Evolutionary conservation across 2,329 filamentous ascomycete species (phyloP).

Genomic region (Hypoxylon sp.): DNA sequence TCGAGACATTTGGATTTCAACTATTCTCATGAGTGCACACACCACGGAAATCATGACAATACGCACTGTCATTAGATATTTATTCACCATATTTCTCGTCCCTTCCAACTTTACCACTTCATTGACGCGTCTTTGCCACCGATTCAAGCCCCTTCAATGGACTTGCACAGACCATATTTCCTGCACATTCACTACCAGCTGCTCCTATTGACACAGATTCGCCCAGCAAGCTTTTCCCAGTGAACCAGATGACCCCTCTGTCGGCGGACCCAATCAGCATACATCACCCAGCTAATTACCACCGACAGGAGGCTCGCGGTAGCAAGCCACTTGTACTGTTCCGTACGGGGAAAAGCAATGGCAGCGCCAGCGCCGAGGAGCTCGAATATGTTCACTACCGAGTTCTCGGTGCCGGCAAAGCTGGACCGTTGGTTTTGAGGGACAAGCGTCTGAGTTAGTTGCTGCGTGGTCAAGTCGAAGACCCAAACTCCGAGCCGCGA

Average conservation of each 20-base stretch:
- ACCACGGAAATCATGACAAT: no score
- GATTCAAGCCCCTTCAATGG: not conserved
- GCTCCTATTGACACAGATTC: slow-evolving; percentile 15
- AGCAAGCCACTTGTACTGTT: slow-evolving; percentile 57
- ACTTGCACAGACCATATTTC: not conserved
- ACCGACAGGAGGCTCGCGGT: slow-evolving; percentile 53
- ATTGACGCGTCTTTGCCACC: not conserved
- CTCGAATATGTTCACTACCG: slow-evolving; percentile 56
- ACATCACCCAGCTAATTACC: slow-evolving; percentile 50
- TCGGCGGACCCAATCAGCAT: slow-evolving; percentile 55
- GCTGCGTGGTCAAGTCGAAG: slow-evolving; percentile 59
- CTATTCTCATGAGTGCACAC: no score
- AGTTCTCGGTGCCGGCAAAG: slow-evolving; percentile 58
- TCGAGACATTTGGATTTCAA: no score
- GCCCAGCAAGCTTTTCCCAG: slow-evolving; percentile 52
- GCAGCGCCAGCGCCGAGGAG: slow-evolving; percentile 54
- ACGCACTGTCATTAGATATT: slow-evolving; percentile 1
- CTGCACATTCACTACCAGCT: not conserved
- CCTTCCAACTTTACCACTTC: not conserved
- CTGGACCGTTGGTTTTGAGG: slow-evolving; percentile 52
- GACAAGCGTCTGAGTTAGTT: slow-evolving; percentile 58
- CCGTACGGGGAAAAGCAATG: slow-evolving; percentile 53
- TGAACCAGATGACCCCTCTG: slow-evolving; percentile 57
- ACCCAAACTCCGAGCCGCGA: slow-evolving; percentile 60
- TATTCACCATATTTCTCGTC: not conserved